phyloP scores from a whole-genome alignment of 805 yeast genomes.

The Sungouiella blattae region DNA sequence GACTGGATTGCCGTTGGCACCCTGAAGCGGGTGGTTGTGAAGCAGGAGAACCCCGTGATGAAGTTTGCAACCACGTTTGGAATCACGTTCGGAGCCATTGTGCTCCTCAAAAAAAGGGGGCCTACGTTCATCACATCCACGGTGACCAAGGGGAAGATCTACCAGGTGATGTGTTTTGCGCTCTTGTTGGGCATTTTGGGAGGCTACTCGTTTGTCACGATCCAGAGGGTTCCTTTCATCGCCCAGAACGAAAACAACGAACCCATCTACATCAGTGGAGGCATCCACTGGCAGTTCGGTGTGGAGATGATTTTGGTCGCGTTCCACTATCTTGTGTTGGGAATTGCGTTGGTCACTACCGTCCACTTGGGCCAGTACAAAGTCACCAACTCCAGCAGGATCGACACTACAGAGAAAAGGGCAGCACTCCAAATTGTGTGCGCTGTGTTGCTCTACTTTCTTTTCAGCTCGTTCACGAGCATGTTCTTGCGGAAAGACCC shows the following conservation, averaged over 20 bases:
- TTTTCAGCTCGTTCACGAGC: constrained; percentile 44
- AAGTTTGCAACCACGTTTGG: constrained; percentile 46
- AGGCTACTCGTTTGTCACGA: constrained; percentile 64
- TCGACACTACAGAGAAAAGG: constrained; percentile 18
- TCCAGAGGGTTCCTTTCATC: constrained; percentile 60
- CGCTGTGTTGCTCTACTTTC: constrained; percentile 26
- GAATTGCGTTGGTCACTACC: constrained; percentile 37
- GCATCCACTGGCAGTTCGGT: constrained; percentile 67
- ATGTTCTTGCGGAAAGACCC: constrained; percentile 45
- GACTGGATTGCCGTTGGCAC: constrained; percentile 47
- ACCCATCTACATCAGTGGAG: constrained; percentile 62
- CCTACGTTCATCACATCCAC: constrained; percentile 20
- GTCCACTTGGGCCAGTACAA: constrained; percentile 34
- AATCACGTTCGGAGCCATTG: constrained; percentile 41
- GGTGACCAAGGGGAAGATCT: constrained; percentile 20
- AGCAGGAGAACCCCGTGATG: constrained; percentile 35
- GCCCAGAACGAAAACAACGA: constrained; percentile 48
- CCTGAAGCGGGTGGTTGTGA: constrained; percentile 40
- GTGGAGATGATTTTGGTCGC: constrained; percentile 57
- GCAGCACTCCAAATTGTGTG: constrained; percentile 17
- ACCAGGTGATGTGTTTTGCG: constrained; percentile 27
- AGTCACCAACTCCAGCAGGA: constrained; percentile 15
- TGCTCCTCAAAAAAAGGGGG: constrained; percentile 48
- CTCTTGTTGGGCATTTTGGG: constrained; percentile 46
- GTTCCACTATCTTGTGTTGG: constrained; percentile 47